Conservation (phyloP, 345 rosid genomes). For the Salix exigua region DNA sequence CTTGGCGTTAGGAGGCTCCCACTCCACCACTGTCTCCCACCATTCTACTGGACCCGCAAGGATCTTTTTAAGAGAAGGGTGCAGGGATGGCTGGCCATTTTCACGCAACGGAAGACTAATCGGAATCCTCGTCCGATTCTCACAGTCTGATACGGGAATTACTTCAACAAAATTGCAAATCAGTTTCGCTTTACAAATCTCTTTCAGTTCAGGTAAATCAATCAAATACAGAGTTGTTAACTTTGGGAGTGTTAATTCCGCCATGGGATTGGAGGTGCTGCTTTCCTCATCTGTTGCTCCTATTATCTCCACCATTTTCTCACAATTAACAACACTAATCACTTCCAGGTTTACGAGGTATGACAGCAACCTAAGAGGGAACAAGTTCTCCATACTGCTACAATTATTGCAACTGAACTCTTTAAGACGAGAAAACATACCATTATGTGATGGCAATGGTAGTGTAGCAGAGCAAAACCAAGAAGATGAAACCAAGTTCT, state of each 20-base stretch:
- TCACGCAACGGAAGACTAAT: no score
- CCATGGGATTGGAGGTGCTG: background rate
- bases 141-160: background rate
- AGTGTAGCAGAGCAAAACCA: no score
- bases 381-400: no score
- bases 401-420: accelerated
- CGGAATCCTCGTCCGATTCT: background rate
- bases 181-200: background rate
- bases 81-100: background rate
- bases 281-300: background rate
- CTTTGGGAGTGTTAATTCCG: background rate
- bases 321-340: background rate
- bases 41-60: background rate
- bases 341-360: background rate
- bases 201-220: background rate
- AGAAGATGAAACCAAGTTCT: no score
- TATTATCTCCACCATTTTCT: background rate
- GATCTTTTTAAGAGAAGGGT: background rate
- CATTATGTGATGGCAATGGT: no score
- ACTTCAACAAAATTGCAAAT: background rate
- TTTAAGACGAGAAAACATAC: no score
- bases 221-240: accelerated
- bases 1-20: no score
- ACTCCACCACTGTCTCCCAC: background rate
- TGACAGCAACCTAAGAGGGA: background rate